phyloP scores from a whole-genome alignment of 176 grass and related monocot genomes.

The Neostapfia colusana region DNA sequence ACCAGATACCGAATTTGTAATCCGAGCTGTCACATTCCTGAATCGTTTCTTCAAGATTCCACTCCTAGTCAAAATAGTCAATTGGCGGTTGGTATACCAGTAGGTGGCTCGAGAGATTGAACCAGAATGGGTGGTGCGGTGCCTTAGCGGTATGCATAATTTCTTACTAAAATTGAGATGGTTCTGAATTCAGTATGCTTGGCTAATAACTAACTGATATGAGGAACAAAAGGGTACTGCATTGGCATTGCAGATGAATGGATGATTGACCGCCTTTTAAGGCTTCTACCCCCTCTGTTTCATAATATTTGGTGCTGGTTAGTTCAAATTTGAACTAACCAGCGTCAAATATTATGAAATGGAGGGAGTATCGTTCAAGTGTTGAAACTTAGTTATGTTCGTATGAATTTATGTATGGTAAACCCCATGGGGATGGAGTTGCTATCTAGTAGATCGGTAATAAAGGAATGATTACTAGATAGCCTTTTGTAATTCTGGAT shows the following conservation, averaged over 20 bases:
- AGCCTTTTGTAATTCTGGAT: too few species aligned
- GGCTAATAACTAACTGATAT: background rate
- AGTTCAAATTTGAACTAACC: too few species aligned
- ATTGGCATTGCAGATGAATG: too few species aligned
- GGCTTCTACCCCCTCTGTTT: too few species aligned
- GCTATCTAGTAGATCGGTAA: too few species aligned
- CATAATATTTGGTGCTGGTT: too few species aligned
- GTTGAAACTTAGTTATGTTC: too few species aligned
- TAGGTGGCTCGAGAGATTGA: background rate
- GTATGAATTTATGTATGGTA: too few species aligned
- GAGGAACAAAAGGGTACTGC: background rate
- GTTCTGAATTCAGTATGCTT: background rate
- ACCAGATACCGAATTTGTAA: background rate
- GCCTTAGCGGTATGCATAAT: background rate
- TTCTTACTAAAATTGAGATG: background rate
- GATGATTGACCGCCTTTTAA: background rate
- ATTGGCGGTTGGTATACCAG: background rate
- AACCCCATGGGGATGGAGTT: too few species aligned
- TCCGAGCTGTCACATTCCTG: background rate
- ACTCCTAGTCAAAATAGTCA: slow-evolving; percentile 5
- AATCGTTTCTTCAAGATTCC: background rate
- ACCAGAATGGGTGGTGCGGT: background rate
- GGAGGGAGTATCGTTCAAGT: too few species aligned
- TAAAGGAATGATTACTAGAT: too few species aligned
- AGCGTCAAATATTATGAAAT: too few species aligned